Percentiles rank a stretch among this genome's conserved stretches.
These are phyloP conservation scores for Kwoniella sp. DNA, from an alignment of 768 basidiomycete species.

Conservation along the genomic window DNA sequence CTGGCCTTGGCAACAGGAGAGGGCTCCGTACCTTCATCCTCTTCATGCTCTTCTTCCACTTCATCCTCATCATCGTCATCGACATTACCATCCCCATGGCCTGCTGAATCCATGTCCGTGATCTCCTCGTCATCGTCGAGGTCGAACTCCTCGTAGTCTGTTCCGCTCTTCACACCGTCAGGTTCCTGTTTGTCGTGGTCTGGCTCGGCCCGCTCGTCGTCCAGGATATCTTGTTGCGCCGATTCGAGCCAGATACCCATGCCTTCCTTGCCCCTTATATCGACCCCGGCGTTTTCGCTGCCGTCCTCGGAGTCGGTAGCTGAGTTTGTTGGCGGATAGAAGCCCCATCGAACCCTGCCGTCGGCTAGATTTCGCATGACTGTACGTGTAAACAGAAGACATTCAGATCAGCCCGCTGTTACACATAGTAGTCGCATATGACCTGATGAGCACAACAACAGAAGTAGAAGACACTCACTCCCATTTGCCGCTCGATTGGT, in stretches of 20 bases:
- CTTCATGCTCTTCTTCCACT: conserved; percentile 22
- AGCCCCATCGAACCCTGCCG: conserved; percentile 77
- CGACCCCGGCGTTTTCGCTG: neutral
- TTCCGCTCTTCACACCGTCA: conserved; percentile 43
- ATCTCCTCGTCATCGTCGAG: conserved; percentile 6
- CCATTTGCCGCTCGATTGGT: conserved; percentile 85
- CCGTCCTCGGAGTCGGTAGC: neutral
- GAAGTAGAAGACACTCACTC: conserved; percentile 61
- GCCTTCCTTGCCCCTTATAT: conserved; percentile 20
- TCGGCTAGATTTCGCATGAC: conserved; percentile 83
- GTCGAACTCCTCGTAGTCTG: neutral
- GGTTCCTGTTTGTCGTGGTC: conserved; percentile 17
- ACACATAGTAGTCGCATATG: no score
- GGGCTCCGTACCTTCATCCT: conserved; percentile 49
- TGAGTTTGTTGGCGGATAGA: conserved; percentile 69
- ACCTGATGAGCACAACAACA: neutral
- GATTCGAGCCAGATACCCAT: conserved; percentile 48
- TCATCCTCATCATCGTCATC: conserved; percentile 19
- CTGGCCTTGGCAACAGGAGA: conserved; percentile 22
- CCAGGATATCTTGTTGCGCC: conserved; percentile 14
- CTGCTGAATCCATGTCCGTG: conserved; percentile 20
- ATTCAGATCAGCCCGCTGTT: neutral
- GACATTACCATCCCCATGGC: no score
- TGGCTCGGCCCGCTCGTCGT: conserved; percentile 15
- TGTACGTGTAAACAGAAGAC: conserved; percentile 46